Evolutionary conservation across 2,329 filamentous ascomycete genomes (phyloP), one percentile per base, ranked within the genome.

Genomic region (Fusarium lyarnte): DNA sequence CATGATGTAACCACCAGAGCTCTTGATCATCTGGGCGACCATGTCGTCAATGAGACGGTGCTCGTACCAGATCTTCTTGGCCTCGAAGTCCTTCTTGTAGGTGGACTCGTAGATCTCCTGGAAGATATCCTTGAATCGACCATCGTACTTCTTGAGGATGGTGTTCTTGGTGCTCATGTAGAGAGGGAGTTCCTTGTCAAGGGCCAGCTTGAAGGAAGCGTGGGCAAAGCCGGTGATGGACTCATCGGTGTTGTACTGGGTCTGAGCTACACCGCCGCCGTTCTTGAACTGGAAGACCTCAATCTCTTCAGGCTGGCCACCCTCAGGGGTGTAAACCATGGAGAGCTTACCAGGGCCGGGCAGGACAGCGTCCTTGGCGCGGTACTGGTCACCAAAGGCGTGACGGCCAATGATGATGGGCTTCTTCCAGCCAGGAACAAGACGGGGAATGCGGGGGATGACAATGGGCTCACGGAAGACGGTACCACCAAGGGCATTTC

Each of bases 151-250:
- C 89, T 99, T 99, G 77, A 99, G 87, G 78, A 99, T 99, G 77
- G 96, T 99, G 89, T 98, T 98, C 92, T 99, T 99, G 85, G 96
- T 99, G 89, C 94, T 97, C 95, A 98, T 97, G 88, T 98, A 99
- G 79, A 99, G 88, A n/a, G 96, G 96, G 75, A 97, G 87, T 73
- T 87, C 87, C 89, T 97, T 96, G 83, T 90, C 87, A 49, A 98
- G 86, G 38, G 96, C 95, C 76, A 98, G 90, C 91, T 98, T 97
- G 91, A 99, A 98, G 77, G 92, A 95, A 72, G 96, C 93, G 82
- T 98, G 96, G 63, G 96, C 96, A 80, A 99, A 99, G 70, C 96
- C 96, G 61, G 87, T 86, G 83, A 99, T 99, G 81, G 93, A 96
- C 82, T 98, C 96, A 79, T 96, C 92, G 31, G 96, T 98, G 90